Evolutionary conservation across 768 basidiomycete species (phyloP), one percentile per base, ranked within the genome.

Genomic region (Porpolomopsis calyptriformis): DNA sequence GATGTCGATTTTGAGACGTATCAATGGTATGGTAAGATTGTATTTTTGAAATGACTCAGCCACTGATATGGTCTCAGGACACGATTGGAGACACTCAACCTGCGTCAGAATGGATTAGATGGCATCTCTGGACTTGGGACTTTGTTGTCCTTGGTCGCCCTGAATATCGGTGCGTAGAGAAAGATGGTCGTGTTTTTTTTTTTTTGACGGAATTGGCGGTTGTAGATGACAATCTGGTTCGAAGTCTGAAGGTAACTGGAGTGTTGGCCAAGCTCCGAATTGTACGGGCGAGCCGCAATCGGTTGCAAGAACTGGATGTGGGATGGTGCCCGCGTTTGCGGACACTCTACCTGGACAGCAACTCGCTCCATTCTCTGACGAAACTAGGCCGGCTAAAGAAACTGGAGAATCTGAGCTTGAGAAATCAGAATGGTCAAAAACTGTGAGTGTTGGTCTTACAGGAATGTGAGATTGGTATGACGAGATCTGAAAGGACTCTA

Each of bases 321-420:
- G 71, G 71, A 26, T 63, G 69, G 27, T 76, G 86, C 59, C 68
- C 76, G 2, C 81, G 79, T 61, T 65, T 97, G 56, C 78, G 91
- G 53, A 94, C 88, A 59, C 76, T 99, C 11, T 97, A 96, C 62
- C 78, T 86, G 63, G 96, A 99, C 70, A 81, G 82, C 62, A 94
- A 96, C 59, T 61, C 62, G 33, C 69, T 88, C 25, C 64, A 60
- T 25, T 57, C 66, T 39, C 60, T 85, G 41, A 61, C 56, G 38
- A 77, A 76, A 60, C 57, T 77, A 56, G 71, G 76, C 50, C 70
- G 75, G 12, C 65, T 87, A 54, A 65, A 61, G 42, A 85, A 78
- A 63, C 68, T 99, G 57, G 92, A 97, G 64, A 90, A 90, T 57
- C 70, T 99, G 43, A 92, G 88, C 57, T 53, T 97, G 69, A 76